Evolutionary conservation across 2,329 filamentous ascomycete genomes (phyloP), one percentile per base, ranked within the genome.

Genomic region (Ophiostoma triangulosporum): DNA sequence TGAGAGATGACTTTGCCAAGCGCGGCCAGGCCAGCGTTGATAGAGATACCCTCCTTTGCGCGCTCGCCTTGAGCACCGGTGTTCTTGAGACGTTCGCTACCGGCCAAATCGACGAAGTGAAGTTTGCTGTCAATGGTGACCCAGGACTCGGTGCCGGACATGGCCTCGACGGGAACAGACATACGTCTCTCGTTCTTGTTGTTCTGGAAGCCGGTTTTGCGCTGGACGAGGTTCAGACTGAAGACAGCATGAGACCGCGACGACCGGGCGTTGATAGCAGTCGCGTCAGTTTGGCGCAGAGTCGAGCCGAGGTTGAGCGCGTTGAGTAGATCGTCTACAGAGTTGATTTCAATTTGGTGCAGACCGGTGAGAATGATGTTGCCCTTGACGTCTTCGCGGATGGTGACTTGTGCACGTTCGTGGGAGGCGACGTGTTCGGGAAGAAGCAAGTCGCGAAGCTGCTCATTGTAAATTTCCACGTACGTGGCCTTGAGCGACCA

Each of bases 1-100:
- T 98, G 93, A 32, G 93, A 95, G 64, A 98, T 98, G 67, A 98
- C 93, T 68, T 98, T 98, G 65, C 93, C 93, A 26, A 98, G 74
- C 57, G 90, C 91, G 50, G 93, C 93, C 57, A 98, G 78, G 56
- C 93, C 93, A 36, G 87, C 93, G 64, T 98, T 98, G 73, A 98
- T 98, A 12, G 91, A 95, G 56, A 98, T 98, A 61, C 93, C 93
- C 68, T 98, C 93, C 66, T 83, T 91, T 36, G 93, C 93, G 54
- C 93, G 80, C 62, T 97, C 93, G 43, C 93, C 93, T 58, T 95
- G 90, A 0, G 93, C 93, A 32, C 89, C 88, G 0, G 93, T 98
- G 63, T 98, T 97, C 72, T 98, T 98, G 63, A 98, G 73, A 61
- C 93, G 81, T 70, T 98, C 93, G 65, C 93, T 97, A 59, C 93